phyloP scores from a whole-genome alignment of 495 filamentous ascomycete genomes.

The Aspergillus sclerotiicarbonarius region DNA sequence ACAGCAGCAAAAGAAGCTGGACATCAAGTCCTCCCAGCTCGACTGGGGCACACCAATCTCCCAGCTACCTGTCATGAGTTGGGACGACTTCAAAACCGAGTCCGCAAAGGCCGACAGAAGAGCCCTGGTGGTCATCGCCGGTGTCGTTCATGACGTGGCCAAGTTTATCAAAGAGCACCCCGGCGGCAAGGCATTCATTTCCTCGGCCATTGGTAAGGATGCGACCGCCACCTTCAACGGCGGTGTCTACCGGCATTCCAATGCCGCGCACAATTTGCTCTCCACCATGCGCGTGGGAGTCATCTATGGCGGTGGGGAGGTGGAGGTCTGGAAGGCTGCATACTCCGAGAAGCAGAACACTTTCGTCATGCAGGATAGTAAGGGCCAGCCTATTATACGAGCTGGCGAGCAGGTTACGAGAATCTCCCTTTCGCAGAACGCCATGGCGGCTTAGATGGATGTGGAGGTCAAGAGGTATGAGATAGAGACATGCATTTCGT shows the following conservation, averaged over 20 bases:
- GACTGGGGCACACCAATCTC: conserved; percentile 88
- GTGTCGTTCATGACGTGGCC: conserved; percentile 84
- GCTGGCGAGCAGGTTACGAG: conserved; percentile 89
- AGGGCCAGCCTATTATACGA: conserved; percentile 80
- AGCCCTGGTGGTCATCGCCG: conserved; percentile 74
- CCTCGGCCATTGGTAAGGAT: conserved; percentile 80
- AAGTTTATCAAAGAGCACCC: conserved; percentile 87
- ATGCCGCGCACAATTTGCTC: conserved; percentile 87
- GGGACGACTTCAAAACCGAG: conserved; percentile 64
- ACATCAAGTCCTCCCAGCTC: conserved; percentile 74
- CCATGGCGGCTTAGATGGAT: no score
- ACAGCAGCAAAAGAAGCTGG: conserved; percentile 90
- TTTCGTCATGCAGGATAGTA: conserved; percentile 63
- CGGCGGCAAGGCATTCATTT: conserved; percentile 83
- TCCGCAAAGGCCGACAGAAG: conserved; percentile 66
- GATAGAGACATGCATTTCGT: no score
- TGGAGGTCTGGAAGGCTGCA: conserved; percentile 12
- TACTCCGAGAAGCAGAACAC: conserved; percentile 52
- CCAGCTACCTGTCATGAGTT: conserved; percentile 81
- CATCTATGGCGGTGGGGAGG: conserved; percentile 36
- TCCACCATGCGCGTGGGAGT: conserved; percentile 88
- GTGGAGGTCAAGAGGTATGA: no score
- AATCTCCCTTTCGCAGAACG: conserved; percentile 39
- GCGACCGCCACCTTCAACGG: conserved; percentile 94
- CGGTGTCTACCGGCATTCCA: conserved; percentile 87